Percentiles rank a stretch among this genome's conserved stretches.
phyloP scores from a whole-genome alignment of 371 early-diverging fungal genomes.

The Mortierella sp. region DNA sequence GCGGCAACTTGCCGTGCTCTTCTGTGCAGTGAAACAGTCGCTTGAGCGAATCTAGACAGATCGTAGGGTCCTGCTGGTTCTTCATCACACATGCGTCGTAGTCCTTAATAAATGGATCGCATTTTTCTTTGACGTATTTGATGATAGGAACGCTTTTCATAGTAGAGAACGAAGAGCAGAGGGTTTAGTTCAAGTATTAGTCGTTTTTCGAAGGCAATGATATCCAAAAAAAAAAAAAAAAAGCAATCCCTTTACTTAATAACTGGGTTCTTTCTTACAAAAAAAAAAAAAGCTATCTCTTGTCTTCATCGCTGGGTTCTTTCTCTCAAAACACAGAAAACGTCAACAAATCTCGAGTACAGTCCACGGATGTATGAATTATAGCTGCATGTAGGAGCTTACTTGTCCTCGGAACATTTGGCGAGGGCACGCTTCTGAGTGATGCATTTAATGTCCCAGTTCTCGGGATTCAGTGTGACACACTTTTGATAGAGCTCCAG shows the following conservation, averaged over 20 bases:
- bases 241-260: too few species aligned
- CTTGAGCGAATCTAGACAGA: conserved; percentile 71
- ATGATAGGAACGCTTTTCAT: conserved; percentile 68
- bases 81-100: conserved; percentile 76
- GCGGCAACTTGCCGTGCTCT: conserved; percentile 56
- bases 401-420: conserved; percentile 87
- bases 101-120: conserved; percentile 71
- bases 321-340: background rate
- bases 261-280: too few species aligned
- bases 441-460: conserved; percentile 79
- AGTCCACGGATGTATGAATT: background rate
- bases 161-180: background rate
- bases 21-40: conserved; percentile 74
- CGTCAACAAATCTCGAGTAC: background rate
- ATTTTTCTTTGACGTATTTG: conserved; percentile 79
- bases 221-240: too few species aligned
- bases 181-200: too few species aligned
- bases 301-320: too few species aligned
- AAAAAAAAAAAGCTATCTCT: too few species aligned
- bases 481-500: conserved; percentile 82
- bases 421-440: conserved; percentile 80
- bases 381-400: conserved; percentile 24
- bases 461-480: conserved; percentile 77
- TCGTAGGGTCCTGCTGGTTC: conserved; percentile 72
- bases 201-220: too few species aligned